Conservation (phyloP, 1,284 basidiomycete species). For the Boletus sp. region DNA sequence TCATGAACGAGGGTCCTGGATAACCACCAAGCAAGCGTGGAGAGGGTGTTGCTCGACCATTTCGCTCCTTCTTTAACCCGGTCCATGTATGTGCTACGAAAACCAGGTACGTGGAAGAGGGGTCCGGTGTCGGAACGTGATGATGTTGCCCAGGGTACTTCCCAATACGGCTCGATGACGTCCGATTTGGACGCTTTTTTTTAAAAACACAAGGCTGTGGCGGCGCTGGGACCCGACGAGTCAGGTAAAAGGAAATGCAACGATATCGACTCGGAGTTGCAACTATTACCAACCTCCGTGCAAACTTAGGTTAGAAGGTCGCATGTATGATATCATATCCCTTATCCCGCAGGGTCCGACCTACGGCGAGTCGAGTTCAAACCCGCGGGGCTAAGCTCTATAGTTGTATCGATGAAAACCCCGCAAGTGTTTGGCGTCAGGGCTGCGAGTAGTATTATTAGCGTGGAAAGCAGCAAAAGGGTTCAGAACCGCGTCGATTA, state of each 20-base stretch:
- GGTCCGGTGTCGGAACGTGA: not conserved
- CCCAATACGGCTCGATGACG: not conserved
- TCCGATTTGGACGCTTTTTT: not conserved
- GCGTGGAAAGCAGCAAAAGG: slow-evolving; percentile 7
- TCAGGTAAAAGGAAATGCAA: not conserved
- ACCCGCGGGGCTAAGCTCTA: slow-evolving; percentile 1
- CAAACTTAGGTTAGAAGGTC: slow-evolving; percentile 6
- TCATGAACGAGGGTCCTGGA: slow-evolving; percentile 2
- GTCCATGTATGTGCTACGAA: not conserved
- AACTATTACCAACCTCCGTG: not conserved
- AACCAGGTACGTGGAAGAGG: not conserved
- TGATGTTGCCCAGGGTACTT: slow-evolving; percentile 1
- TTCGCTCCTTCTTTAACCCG: not conserved
- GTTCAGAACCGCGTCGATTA: slow-evolving; percentile 1
- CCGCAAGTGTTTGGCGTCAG: slow-evolving; percentile 8
- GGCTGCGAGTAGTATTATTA: slow-evolving; percentile 12
- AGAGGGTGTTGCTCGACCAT: not conserved
- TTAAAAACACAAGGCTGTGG: not conserved
- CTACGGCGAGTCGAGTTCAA: not conserved
- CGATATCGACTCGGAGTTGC: not conserved
- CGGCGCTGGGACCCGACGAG: not conserved
- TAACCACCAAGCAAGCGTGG: slow-evolving; percentile 1
- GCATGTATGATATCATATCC: not conserved
- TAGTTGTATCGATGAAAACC: slow-evolving; percentile 13
- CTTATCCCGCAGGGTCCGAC: not conserved